Evolutionary conservation across 768 basidiomycete genomes (phyloP).

Genomic region (Naematelia aurantialba): DNA sequence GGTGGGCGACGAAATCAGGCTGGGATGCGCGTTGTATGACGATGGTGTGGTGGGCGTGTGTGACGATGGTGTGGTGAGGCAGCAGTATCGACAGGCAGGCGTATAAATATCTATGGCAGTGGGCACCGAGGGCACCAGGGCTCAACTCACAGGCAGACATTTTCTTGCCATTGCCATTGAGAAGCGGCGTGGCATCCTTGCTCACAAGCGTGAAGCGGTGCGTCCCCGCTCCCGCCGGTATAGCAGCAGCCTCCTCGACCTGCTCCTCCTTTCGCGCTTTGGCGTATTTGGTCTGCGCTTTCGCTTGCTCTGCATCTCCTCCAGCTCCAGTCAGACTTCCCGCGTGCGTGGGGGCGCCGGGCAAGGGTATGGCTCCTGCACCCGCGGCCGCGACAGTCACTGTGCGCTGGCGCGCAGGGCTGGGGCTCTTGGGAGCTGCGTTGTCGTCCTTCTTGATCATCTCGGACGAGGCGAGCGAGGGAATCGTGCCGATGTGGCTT

Average conservation of each 20-base stretch:
- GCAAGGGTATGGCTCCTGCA: no score
- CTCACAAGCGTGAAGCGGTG: slow-evolving; percentile 44
- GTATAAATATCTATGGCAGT: no score
- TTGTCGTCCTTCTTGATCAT: slow-evolving; percentile 15
- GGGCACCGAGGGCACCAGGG: no score
- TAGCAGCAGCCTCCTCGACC: slow-evolving; percentile 4
- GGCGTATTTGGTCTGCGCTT: slow-evolving; percentile 10
- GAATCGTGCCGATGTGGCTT: slow-evolving; percentile 13
- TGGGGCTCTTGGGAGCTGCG: no score
- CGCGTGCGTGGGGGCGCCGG: no score
- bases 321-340: no score
- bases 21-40: no score
- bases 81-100: no score
- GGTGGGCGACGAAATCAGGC: background rate
- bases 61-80: no score
- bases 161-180: slow-evolving; percentile 41
- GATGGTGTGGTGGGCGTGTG: no score
- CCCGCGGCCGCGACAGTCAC: no score
- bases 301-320: background rate
- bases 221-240: slow-evolving; percentile 16
- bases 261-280: slow-evolving; percentile 9
- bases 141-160: slow-evolving; percentile 41
- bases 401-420: no score
- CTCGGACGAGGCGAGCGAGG: slow-evolving; percentile 7
- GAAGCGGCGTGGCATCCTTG: slow-evolving; percentile 24